These are phyloP conservation scores for Podospora pseudopauciseta DNA, from an alignment of 495 filamentous ascomycete genomes.

Conservation along the genomic window DNA sequence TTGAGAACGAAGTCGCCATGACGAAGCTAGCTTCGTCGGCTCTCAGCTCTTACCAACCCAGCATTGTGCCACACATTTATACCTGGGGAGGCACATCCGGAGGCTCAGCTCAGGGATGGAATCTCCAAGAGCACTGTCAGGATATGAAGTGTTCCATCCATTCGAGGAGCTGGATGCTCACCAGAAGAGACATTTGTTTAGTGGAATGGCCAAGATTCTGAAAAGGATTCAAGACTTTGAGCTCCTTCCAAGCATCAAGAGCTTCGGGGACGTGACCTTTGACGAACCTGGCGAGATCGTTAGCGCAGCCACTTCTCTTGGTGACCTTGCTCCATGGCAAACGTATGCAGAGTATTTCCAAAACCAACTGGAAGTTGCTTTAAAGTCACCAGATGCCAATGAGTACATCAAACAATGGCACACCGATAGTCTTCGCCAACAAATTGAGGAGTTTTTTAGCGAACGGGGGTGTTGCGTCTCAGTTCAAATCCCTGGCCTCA, in stretches of 20 bases:
- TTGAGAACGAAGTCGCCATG: conserved; percentile 15
- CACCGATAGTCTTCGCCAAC: too few relatives aligned
- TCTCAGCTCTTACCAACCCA: background rate
- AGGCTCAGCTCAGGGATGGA: conserved; percentile 10
- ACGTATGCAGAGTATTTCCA: too few relatives aligned
- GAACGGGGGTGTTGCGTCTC: too few relatives aligned
- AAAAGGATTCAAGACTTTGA: conserved; percentile 3
- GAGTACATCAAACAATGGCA: too few relatives aligned
- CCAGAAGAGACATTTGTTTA: background rate
- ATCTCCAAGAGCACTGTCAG: background rate
- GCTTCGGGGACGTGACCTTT: background rate
- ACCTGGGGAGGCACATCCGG: conserved; percentile 8
- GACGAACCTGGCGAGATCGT: background rate
- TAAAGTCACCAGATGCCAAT: too few relatives aligned
- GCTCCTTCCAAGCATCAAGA: background rate
- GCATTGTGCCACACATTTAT: conserved; percentile 8
- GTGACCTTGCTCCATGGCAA: background rate
- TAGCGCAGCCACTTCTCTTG: background rate
- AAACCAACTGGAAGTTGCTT: too few relatives aligned
- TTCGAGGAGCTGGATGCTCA: background rate
- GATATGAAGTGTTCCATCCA: background rate
- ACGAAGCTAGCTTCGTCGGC: conserved; percentile 4
- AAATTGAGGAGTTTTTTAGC: too few relatives aligned
- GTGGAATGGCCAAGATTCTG: background rate
- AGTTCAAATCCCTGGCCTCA: too few relatives aligned